phyloP scores from a whole-genome alignment of 306 rosid species.

The Canavalia gladiata region DNA sequence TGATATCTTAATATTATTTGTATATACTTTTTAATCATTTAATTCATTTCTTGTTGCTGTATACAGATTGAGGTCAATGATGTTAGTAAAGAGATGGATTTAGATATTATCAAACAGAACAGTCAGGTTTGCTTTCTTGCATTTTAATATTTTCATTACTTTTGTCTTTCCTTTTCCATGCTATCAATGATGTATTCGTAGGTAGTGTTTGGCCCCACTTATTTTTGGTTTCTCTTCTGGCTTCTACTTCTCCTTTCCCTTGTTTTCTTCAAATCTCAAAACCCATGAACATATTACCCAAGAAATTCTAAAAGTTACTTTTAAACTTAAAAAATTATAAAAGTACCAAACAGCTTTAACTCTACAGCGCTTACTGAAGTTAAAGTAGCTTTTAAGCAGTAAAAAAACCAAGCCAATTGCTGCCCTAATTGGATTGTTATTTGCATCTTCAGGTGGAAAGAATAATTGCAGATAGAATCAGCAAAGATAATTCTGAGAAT shows the following conservation, averaged over 20 bases:
- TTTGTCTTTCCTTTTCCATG: constrained; percentile 15
- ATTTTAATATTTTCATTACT: constrained; percentile 25
- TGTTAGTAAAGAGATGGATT: constrained; percentile 99
- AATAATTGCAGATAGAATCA: constrained; percentile 87
- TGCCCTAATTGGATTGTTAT: constrained; percentile 37
- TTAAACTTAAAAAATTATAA: too few relatives aligned
- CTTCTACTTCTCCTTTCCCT: too few relatives aligned
- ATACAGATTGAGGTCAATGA: constrained; percentile 94
- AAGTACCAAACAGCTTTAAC: too few relatives aligned
- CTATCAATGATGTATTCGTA: neutral
- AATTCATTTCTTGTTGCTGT: constrained; percentile 43
- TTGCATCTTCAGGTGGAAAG: constrained; percentile 82
- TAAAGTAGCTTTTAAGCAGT: too few relatives aligned
- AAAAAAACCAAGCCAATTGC: too few relatives aligned
- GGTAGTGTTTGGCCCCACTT: too few relatives aligned
- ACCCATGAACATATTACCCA: too few relatives aligned
- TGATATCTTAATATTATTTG: constrained; percentile 23
- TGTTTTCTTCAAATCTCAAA: too few relatives aligned
- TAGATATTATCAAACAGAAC: constrained; percentile 97
- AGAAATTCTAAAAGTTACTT: too few relatives aligned
- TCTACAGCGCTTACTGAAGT: too few relatives aligned
- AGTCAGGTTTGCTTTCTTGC: constrained; percentile 81
- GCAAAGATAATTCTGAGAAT: constrained; percentile 77
- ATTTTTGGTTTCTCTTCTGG: too few relatives aligned
- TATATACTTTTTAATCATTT: constrained; percentile 39